Base-by-base conservation (phyloP, 305 asterid genomes). In the Fraxinus greggii region DNA sequence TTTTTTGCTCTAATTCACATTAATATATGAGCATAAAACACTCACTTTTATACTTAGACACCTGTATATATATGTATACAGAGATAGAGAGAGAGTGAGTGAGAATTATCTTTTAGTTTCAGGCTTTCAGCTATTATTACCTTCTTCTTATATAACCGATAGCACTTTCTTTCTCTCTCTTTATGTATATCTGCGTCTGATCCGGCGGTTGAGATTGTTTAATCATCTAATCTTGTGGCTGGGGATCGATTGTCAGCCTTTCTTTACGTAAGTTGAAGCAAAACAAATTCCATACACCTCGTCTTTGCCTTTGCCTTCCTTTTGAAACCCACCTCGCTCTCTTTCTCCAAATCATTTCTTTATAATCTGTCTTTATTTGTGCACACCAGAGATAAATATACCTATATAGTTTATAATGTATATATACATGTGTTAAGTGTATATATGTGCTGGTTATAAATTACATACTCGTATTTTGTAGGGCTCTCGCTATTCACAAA, bases 281-380 rank as follows among this genome's bases (percentile, higher is more conserved):
- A 59, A 59, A 59, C 69, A 12, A 23, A 33, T 72, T 81, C 32
- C 70, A 59, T 75, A 59, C 35, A 69, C 31, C 24, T 54, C 24
- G 24, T 3, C 65, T 54, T 28, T 1, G 69, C 42, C 70, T 17
- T n/a, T n/a, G n/a, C n/a, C n/a, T n/a, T n/a, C n/a, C n/a, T n/a
- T 51, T 77, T 54, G 40, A 70, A 70, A 70, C 42, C 75, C 75
- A 28, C 36, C 12, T 26, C 36, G 35, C 36, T 67, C 19, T 26
- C 76, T 83, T 85, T 80, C 81, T 10, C 82, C 73, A 63, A 81
- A 82, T 86, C 88, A 84, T 84, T 86, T 83, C 21, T 54, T 4
- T 80, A 54, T 54, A 78, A 74, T 78, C 82, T 63, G 85, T 80
- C 83, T 74, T 26, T 23, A 36, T n/a, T 70, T 79, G 45, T 48